Percentiles rank a stretch among this genome's conserved stretches.
Evolutionary conservation across 2,329 filamentous ascomycete species (phyloP).

Genomic region (Xylaria multiplex): DNA sequence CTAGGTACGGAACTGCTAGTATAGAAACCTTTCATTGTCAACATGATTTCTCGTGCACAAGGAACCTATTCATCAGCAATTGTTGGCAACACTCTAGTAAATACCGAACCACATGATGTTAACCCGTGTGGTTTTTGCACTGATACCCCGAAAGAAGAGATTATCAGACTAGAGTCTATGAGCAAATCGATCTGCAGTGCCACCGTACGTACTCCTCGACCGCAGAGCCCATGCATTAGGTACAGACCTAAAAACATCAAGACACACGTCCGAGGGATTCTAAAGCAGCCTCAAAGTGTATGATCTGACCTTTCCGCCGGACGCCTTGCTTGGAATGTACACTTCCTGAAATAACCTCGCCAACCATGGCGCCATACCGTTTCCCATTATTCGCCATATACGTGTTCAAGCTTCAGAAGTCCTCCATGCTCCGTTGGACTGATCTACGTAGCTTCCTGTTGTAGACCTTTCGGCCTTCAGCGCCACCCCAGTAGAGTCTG

Average conservation of each 20-base stretch:
- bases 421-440: constrained; percentile 75
- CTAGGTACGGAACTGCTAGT: background rate
- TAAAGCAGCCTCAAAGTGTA: constrained; percentile 15
- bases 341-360: constrained; percentile 29
- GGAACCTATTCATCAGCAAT: background rate
- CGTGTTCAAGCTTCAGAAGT: constrained; percentile 45
- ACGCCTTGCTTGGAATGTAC: constrained; percentile 35
- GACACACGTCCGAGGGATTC: constrained; percentile 14
- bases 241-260: constrained; percentile 12
- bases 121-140: background rate
- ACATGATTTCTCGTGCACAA: background rate
- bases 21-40: background rate
- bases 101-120: too few species aligned
- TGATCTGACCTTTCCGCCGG: constrained; percentile 23
- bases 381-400: constrained; percentile 13
- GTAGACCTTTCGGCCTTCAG: constrained; percentile 84
- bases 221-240: background rate
- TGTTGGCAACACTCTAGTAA: background rate
- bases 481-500: constrained; percentile 84
- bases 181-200: constrained; percentile 20
- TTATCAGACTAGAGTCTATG: constrained; percentile 44
- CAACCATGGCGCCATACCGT: constrained; percentile 23
- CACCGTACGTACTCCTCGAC: background rate
- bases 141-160: constrained; percentile 33
- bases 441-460: constrained; percentile 82